Base-by-base conservation (phyloP, 768 basidiomycete species). In the Auricularia auricula-judae region DNA sequence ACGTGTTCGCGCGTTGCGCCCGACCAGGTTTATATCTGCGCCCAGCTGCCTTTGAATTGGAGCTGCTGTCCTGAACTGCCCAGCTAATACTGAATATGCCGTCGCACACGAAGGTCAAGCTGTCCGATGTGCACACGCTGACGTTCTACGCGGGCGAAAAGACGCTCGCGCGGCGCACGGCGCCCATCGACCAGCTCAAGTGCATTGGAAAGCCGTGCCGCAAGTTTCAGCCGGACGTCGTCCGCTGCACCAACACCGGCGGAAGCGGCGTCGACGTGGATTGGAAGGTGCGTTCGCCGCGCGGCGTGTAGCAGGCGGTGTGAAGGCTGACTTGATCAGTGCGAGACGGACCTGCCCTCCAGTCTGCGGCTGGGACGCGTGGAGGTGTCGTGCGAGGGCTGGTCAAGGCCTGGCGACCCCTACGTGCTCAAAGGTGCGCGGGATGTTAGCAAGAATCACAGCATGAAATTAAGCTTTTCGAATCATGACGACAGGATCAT, bases 321-420 rank as follows among this genome's bases (percentile, higher is more conserved):
- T 10, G 4, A 33, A 34, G 8, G 16, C 18, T 62, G 18, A 33
- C n/a, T 29, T 14, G 60, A 16, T 43, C 68, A 93, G 88, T 97
- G 94, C 71, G 88, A 93, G 74, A 88, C 93, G 42, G 94, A 98
- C 72, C 78, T 98, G 4, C 95, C 94, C 8, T 85, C 86, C 61
- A 77, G 85, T 8, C 73, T 96, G 63, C 82, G 93, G 18, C 88
- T 98, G 64, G 95, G 95, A 16, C 82, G 84, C 67, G 87, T 96
- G 0, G 85, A 90, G 68, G 85, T 98, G 1, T 87, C 85, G 18
- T 98, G 95, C 70, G 95, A 98, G 77, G 95, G 95, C 29, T 98
- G 89, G 88, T 84, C 82, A 44, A 77, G 80, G 36, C 83, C 91
- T 3, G 93, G 91, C 0, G 95, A 98, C 75, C 80, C 84, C 1